These are phyloP conservation scores for Thalassiosira hispida DNA, from an alignment of 352 stramenopile species.

Conservation along the genomic window DNA sequence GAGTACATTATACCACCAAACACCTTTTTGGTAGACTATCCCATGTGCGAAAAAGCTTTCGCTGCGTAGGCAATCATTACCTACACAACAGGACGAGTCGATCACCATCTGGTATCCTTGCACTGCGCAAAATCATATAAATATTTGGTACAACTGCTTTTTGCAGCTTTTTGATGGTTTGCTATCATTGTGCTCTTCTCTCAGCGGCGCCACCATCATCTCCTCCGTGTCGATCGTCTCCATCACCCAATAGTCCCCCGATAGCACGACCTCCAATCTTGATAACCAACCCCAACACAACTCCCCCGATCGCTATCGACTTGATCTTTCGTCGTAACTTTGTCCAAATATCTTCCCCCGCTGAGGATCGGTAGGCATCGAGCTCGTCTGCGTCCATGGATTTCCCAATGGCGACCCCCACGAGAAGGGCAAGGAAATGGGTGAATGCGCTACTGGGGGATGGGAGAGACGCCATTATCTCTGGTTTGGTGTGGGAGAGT, in stretches of 20 bases:
- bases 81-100: too few relatives aligned
- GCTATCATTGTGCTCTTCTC: neutral
- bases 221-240: neutral
- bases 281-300: conserved; percentile 39
- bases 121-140: too few relatives aligned
- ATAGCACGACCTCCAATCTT: conserved; percentile 27
- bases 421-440: conserved; percentile 43
- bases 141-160: too few relatives aligned
- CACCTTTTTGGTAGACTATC: too few relatives aligned
- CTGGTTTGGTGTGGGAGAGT: too few relatives aligned
- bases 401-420: conserved; percentile 41
- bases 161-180: neutral
- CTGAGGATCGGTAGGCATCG: conserved; percentile 27
- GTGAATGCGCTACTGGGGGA: conserved; percentile 31
- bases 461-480: conserved; percentile 25
- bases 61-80: too few relatives aligned
- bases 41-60: too few relatives aligned
- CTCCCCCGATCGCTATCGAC: conserved; percentile 2
- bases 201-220: neutral
- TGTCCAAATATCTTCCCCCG: conserved; percentile 14
- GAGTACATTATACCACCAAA: too few relatives aligned
- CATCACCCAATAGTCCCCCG: conserved; percentile 1
- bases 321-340: conserved; percentile 21
- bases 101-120: too few relatives aligned
- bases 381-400: conserved; percentile 52